Conservation (phyloP, 2,329 filamentous ascomycete genomes). For the Penicillium frequentans region DNA sequence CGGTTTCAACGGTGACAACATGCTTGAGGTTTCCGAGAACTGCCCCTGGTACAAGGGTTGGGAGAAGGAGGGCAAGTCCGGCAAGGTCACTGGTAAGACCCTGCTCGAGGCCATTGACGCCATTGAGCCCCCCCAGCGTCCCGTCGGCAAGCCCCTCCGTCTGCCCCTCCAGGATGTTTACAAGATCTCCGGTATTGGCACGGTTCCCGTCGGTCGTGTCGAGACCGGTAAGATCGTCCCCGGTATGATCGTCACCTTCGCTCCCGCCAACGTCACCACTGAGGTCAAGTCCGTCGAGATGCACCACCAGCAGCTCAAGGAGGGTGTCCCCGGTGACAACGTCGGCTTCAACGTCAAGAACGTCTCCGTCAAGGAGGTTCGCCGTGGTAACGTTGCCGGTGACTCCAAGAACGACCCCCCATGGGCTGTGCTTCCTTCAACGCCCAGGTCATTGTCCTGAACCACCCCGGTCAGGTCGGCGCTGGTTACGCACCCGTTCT, state of each 20-base stretch:
- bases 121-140: conserved; percentile 90
- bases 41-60: conserved; percentile 99
- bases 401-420: conserved; percentile 99
- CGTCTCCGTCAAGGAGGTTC: conserved; percentile 99
- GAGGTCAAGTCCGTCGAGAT: conserved; percentile 99
- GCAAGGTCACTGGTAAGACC: conserved; percentile 89
- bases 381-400: conserved; percentile 99
- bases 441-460: conserved; percentile 99
- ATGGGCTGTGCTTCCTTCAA: conserved; percentile 89
- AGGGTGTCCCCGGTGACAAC: conserved; percentile 99
- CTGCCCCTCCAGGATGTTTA: conserved; percentile 99
- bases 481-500: conserved; percentile 98
- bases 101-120: conserved; percentile 98
- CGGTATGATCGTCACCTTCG: conserved; percentile 89
- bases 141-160: conserved; percentile 98
- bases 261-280: conserved; percentile 98
- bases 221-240: conserved; percentile 96
- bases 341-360: conserved; percentile 99
- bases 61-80: conserved; percentile 95
- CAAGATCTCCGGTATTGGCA: conserved; percentile 99
- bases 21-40: conserved; percentile 87
- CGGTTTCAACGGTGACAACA: conserved; percentile 99
- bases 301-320: conserved; percentile 98
- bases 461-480: conserved; percentile 99
- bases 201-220: conserved; percentile 99